phyloP scores from a whole-genome alignment of 768 basidiomycete species.

The Chiua virens region DNA sequence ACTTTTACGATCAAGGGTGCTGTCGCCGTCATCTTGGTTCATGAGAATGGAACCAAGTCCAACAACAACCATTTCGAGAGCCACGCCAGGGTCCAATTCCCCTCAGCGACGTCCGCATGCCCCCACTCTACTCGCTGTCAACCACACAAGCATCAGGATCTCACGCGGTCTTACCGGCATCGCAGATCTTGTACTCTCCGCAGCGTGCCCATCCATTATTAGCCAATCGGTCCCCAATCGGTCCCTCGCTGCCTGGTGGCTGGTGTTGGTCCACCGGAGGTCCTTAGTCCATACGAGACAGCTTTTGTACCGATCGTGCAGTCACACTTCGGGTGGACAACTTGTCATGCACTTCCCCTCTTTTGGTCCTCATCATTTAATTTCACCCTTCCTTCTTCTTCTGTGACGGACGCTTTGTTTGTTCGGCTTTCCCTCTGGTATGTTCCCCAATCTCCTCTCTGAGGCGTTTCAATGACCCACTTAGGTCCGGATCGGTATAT shows the following conservation, averaged over 20 bases:
- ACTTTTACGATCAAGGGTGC: slow-evolving; percentile 27
- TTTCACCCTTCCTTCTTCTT: slow-evolving; percentile 29
- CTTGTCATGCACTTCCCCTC: slow-evolving; percentile 21
- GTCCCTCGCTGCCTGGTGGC: slow-evolving; percentile 16
- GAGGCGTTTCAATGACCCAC: slow-evolving; percentile 31
- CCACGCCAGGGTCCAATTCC: slow-evolving; percentile 29
- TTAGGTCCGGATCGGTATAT: slow-evolving; percentile 29
- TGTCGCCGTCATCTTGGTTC: slow-evolving; percentile 20
- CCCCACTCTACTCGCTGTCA: slow-evolving; percentile 11
- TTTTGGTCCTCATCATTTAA: slow-evolving; percentile 32
- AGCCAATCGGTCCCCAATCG: slow-evolving; percentile 17
- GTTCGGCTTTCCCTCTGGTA: slow-evolving; percentile 24
- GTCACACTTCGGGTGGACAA: slow-evolving; percentile 28
- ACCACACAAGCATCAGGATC: slow-evolving; percentile 19
- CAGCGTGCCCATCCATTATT: slow-evolving; percentile 23
- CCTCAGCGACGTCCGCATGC: slow-evolving; percentile 25
- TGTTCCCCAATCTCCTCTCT: slow-evolving; percentile 26
- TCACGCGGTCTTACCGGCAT: slow-evolving; percentile 12
- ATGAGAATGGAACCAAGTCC: slow-evolving; percentile 31
- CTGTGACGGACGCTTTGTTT: slow-evolving; percentile 32
- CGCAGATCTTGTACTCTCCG: slow-evolving; percentile 24
- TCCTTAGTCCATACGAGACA: slow-evolving; percentile 22
- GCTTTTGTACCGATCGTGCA: slow-evolving; percentile 19
- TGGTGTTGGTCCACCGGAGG: slow-evolving; percentile 19
- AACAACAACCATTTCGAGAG: slow-evolving; percentile 17